phyloP scores from a whole-genome alignment of 2,329 filamentous ascomycete species.

The Ampelomyces quisqualis region DNA sequence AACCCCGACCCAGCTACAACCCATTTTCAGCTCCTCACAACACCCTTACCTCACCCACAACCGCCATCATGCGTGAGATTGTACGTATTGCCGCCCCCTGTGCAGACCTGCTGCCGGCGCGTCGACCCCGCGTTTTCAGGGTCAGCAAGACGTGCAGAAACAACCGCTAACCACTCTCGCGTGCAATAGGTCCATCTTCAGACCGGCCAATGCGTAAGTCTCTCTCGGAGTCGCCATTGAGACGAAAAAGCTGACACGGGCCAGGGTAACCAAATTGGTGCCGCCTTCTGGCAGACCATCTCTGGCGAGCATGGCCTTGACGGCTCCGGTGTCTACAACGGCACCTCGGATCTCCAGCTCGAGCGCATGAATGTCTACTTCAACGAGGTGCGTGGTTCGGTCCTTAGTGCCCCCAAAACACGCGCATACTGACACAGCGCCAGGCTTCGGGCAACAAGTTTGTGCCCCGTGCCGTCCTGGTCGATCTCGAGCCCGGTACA shows the following conservation, averaged over 20 bases:
- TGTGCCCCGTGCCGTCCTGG: slow-evolving; percentile 97
- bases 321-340: slow-evolving; percentile 96
- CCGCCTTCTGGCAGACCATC: slow-evolving; percentile 86
- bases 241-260: slow-evolving; percentile 32
- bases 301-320: slow-evolving; percentile 86
- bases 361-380: slow-evolving; percentile 99
- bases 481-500: slow-evolving; percentile 98
- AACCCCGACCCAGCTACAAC: slow-evolving; percentile 29
- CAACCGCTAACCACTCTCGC: slow-evolving; percentile 58
- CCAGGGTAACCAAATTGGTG: slow-evolving; percentile 99
- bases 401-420: slow-evolving; percentile 3
- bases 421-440: slow-evolving; percentile 22
- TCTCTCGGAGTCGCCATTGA: slow-evolving; percentile 7
- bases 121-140: slow-evolving; percentile 47
- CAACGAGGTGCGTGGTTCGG: slow-evolving; percentile 68
- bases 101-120: slow-evolving; percentile 48
- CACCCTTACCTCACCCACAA: slow-evolving; percentile 22
- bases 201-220: slow-evolving; percentile 97
- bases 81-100: slow-evolving; percentile 52
- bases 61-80: slow-evolving; percentile 66
- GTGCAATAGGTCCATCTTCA: slow-evolving; percentile 89
- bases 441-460: slow-evolving; percentile 98
- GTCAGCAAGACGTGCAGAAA: slow-evolving; percentile 46
- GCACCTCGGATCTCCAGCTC: slow-evolving; percentile 96
- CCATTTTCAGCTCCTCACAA: slow-evolving; percentile 36